Conservation (phyloP, 1,284 basidiomycete genomes). For the Trametes polyzona region DNA sequence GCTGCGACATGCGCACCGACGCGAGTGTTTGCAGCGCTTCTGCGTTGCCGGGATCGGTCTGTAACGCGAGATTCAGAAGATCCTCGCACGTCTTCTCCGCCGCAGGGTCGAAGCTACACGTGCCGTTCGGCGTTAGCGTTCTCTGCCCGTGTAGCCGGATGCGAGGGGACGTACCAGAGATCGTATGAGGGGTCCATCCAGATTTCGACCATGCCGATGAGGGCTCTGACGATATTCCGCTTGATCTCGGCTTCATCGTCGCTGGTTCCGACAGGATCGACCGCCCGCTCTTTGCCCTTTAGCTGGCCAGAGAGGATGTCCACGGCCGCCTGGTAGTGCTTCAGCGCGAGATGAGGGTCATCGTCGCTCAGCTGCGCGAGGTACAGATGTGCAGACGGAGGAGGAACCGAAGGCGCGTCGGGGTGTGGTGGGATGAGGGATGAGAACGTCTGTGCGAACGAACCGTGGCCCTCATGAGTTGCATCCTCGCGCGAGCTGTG, state of each 20-base stretch:
- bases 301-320: slow-evolving; percentile 74
- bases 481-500: neutral
- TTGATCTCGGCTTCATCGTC: slow-evolving; percentile 68
- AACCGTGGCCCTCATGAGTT: neutral
- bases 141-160: neutral
- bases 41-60: slow-evolving; percentile 75
- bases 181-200: slow-evolving; percentile 93
- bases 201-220: slow-evolving; percentile 93
- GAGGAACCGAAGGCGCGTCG: slow-evolving; percentile 61
- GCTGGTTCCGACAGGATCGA: slow-evolving; percentile 42
- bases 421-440: slow-evolving; percentile 64
- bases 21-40: slow-evolving; percentile 86
- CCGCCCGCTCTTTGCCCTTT: slow-evolving; percentile 68
- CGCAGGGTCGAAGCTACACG: slow-evolving; percentile 74
- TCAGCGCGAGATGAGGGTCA: slow-evolving; percentile 77
- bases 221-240: slow-evolving; percentile 78
- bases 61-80: slow-evolving; percentile 73
- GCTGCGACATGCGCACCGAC: slow-evolving; percentile 89
- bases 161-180: slow-evolving; percentile 68
- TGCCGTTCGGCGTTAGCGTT: neutral
- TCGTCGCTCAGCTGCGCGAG: slow-evolving; percentile 85
- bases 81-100: slow-evolving; percentile 84
- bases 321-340: slow-evolving; percentile 82
- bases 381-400: slow-evolving; percentile 86
- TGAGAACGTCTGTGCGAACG: slow-evolving; percentile 58